Evolutionary conservation across 257 asterid species (phyloP), one percentile per base, ranked within the genome.

Genomic region (Nicotiana undulata): DNA sequence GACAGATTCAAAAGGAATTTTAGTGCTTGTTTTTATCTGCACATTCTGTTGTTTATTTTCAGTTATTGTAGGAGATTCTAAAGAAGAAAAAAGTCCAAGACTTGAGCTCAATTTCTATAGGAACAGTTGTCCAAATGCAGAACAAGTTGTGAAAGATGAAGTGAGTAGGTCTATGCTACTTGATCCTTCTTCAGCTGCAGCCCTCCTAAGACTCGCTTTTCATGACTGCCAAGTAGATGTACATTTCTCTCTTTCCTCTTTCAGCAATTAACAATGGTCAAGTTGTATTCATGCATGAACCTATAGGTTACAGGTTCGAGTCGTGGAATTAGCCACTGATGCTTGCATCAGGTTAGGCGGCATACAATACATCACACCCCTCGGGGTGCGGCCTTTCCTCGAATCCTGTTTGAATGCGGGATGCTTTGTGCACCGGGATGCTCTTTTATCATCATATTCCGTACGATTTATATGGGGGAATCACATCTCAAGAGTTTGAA

Each of bases 161-260:
- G 64, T 59, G 29, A 22, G 64, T 22, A 59, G 15, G 64, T n/a
- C 29, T 59, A 3, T 20, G 64, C 29, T 58, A n/a, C 11, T 58
- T n/a, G 64, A 58, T 20, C 64, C 64, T 58, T 2, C 64, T 58
- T 7, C 64, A 2, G 64, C 29, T 58, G 64, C 64, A n/a, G 64
- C 29, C 64, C 64, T 59, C 11, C 6, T 59, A 20, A 59, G 64
- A 59, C 64, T 59, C 4, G 29, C 64, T 59, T 59, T 59, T 1
- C 64, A 20, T 3, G 64, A 59, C 64, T 59, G 64, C 64, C 64
- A 59, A 59, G 64, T 59, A n/a, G 29, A 59, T 59, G 64, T 59
- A 59, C 64, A 4, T 3, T n/a, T 59, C 64, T 20, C 31, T n/a
- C 29, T 59, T n/a, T 59, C 29, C 29, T 26, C 9, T 12, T 59